phyloP scores from a whole-genome alignment of 116 monocot genomes.

The Posidonia oceanica region DNA sequence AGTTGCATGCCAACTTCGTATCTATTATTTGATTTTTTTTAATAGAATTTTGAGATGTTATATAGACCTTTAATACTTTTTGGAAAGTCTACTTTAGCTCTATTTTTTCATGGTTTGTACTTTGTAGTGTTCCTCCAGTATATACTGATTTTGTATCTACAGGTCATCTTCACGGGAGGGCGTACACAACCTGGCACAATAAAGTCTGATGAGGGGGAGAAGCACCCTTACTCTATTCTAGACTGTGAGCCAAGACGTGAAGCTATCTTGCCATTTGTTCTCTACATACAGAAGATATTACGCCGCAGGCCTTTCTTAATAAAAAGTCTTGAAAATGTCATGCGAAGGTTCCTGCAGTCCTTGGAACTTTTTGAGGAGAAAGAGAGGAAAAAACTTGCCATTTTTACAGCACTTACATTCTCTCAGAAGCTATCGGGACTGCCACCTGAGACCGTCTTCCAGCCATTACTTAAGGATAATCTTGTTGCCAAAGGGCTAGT shows the following conservation, averaged over 20 bases:
- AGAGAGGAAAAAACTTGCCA: conserved; percentile 89
- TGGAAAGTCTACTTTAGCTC: too few relatives aligned
- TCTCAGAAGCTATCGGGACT: conserved; percentile 98
- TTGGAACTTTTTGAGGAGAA: conserved; percentile 93
- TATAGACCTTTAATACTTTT: too few relatives aligned
- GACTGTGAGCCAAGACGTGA: conserved; percentile 81
- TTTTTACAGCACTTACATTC: conserved; percentile 94
- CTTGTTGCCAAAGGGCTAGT: conserved; percentile 96
- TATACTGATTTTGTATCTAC: conserved; percentile 5
- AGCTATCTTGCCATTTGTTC: conserved; percentile 85
- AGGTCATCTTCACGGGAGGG: conserved; percentile 96
- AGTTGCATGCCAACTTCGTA: too few relatives aligned
- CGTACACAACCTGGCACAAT: conserved; percentile 95
- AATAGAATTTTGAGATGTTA: too few relatives aligned
- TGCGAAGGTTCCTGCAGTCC: conserved; percentile 84
- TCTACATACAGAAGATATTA: conserved; percentile 87
- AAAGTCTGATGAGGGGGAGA: conserved; percentile 89
- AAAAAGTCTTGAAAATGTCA: conserved; percentile 98
- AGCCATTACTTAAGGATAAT: conserved; percentile 91
- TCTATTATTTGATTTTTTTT: too few relatives aligned
- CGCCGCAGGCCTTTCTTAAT: conserved; percentile 86
- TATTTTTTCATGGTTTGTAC: too few relatives aligned
- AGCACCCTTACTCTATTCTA: conserved; percentile 64
- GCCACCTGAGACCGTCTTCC: conserved; percentile 91
- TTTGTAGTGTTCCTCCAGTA: too few relatives aligned